Percentiles rank a stretch among this genome's conserved stretches.
Evolutionary conservation across 768 basidiomycete species (phyloP).

Genomic region (Pleurotus salmoneostramineus): DNA sequence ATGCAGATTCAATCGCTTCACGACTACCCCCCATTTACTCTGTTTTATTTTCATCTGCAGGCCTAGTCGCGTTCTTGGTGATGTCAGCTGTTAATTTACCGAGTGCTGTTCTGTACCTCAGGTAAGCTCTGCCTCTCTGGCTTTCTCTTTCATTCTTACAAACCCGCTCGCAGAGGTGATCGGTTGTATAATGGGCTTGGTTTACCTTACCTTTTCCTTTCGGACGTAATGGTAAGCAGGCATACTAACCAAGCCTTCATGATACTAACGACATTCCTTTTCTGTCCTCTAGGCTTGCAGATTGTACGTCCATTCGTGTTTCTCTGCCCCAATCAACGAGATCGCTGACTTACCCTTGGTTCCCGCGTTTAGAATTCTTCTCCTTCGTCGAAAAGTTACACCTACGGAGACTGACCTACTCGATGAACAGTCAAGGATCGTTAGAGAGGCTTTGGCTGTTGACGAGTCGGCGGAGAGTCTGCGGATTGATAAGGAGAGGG

Average conservation of each 20-base stretch:
- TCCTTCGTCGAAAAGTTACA: slow-evolving; percentile 15
- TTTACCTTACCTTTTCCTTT: slow-evolving; percentile 16
- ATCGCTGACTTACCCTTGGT: too few relatives aligned
- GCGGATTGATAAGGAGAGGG: neutral
- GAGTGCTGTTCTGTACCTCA: slow-evolving; percentile 13
- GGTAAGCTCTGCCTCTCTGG: slow-evolving; percentile 7
- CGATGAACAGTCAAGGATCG: slow-evolving; percentile 15
- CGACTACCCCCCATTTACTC: neutral
- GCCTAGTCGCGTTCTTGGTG: slow-evolving; percentile 14
- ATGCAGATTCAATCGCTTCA: neutral
- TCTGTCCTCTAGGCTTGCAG: slow-evolving; percentile 17
- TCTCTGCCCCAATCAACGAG: neutral
- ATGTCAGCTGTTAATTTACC: slow-evolving; percentile 17
- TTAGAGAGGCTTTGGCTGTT: slow-evolving; percentile 13
- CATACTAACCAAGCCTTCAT: neutral
- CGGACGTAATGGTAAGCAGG: slow-evolving; percentile 17
- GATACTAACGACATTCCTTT: neutral
- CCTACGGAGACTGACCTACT: slow-evolving; percentile 13
- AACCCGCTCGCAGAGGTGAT: slow-evolving; percentile 6
- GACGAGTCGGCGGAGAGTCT: neutral
- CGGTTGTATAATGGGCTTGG: slow-evolving; percentile 15
- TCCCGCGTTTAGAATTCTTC: slow-evolving; percentile 13
- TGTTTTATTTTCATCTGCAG: slow-evolving; percentile 3
- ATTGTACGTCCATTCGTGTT: slow-evolving; percentile 13
- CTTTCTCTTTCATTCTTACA: neutral